These are phyloP conservation scores for Athelia sp. DNA, from an alignment of 1,284 basidiomycete species.

Conservation along the genomic window DNA sequence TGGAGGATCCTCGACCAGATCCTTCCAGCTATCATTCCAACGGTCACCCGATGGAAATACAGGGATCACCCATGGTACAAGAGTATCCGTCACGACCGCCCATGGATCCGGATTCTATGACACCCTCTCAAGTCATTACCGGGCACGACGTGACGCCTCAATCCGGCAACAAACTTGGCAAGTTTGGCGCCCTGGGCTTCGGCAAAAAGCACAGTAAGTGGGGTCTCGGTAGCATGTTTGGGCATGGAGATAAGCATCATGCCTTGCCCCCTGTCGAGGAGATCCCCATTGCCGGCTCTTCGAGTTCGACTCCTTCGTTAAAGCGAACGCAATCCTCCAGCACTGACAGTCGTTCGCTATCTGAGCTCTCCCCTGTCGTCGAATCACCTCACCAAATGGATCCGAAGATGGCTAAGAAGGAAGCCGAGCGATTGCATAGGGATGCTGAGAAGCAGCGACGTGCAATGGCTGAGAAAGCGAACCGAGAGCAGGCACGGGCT, in stretches of 20 bases:
- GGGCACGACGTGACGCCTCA: constrained; percentile 24
- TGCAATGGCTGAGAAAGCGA: constrained; percentile 67
- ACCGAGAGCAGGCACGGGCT: constrained; percentile 86
- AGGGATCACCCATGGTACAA: constrained; percentile 45
- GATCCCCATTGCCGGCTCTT: constrained; percentile 37
- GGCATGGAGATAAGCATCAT: constrained; percentile 64
- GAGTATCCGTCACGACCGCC: constrained; percentile 42
- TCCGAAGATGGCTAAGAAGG: constrained; percentile 86
- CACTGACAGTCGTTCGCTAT: constrained; percentile 62
- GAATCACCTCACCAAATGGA: constrained; percentile 45
- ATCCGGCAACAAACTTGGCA: constrained; percentile 44
- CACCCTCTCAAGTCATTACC: constrained; percentile 15
- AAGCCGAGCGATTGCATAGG: constrained; percentile 77
- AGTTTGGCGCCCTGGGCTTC: constrained; percentile 49
- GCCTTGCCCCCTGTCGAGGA: constrained; percentile 70
- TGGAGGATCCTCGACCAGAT: constrained; percentile 51
- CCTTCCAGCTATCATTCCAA: constrained; percentile 31
- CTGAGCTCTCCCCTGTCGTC: constrained; percentile 44
- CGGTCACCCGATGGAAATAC: constrained; percentile 46
- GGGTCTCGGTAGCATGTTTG: constrained; percentile 67
- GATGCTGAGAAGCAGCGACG: constrained; percentile 89
- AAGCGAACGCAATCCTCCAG: constrained; percentile 86
- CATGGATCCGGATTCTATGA: constrained; percentile 33
- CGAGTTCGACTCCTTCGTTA: constrained; percentile 58
- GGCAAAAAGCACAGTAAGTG: constrained; percentile 64